Conservation (phyloP, 148 eudicot species). For the Silene latifolia region DNA sequence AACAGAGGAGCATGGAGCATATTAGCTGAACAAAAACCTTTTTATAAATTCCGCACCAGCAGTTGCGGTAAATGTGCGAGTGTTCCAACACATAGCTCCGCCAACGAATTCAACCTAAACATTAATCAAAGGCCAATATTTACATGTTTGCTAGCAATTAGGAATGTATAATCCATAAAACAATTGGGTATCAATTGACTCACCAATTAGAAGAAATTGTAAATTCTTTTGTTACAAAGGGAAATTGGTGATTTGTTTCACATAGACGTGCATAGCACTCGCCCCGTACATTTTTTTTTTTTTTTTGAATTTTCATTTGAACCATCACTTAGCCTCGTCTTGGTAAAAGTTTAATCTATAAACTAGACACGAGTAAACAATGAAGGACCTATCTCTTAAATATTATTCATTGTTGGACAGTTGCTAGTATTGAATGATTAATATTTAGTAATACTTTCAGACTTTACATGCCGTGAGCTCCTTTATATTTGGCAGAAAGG, state of each 20-base stretch:
- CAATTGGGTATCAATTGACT: background rate
- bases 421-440: background rate
- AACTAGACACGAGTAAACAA: background rate
- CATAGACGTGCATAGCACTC: background rate
- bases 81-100: conserved; percentile 95
- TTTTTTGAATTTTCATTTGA: background rate
- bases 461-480: too few relatives aligned
- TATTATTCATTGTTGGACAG: background rate
- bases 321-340: background rate
- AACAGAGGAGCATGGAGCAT: background rate
- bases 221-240: background rate
- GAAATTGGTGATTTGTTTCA: background rate
- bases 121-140: conserved; percentile 6
- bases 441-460: background rate
- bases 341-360: background rate
- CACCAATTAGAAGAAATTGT: background rate
- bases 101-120: conserved; percentile 97
- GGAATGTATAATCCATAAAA: background rate
- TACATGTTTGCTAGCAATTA: conserved; percentile 2
- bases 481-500: too few relatives aligned
- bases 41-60: conserved; percentile 53
- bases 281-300: background rate
- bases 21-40: conserved; percentile 9
- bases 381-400: background rate
- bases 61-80: conserved; percentile 89